Conservation (phyloP, 2,329 filamentous ascomycete genomes). For the Exophiala mesophila region DNA sequence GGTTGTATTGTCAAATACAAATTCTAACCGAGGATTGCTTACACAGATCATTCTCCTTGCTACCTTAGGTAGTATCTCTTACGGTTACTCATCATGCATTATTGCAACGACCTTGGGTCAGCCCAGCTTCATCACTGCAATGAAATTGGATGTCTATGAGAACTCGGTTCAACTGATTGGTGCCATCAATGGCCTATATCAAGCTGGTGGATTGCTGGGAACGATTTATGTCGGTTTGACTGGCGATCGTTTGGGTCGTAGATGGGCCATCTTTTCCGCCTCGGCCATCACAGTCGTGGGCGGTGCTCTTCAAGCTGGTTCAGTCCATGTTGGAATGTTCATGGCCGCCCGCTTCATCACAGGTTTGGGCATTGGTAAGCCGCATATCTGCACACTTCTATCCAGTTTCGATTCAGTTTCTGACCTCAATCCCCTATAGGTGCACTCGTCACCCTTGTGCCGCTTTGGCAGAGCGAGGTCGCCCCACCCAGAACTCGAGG, state of each 20-base stretch:
- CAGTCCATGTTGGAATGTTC: slow-evolving; percentile 21
- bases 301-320: slow-evolving; percentile 18
- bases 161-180: slow-evolving; percentile 41
- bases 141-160: slow-evolving; percentile 34
- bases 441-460: slow-evolving; percentile 9
- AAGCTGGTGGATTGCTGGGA: not conserved
- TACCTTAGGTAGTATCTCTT: slow-evolving; percentile 5
- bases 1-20: no score
- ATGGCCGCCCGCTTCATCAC: slow-evolving; percentile 17
- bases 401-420: not conserved
- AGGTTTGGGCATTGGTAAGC: slow-evolving; percentile 6
- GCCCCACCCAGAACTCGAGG: slow-evolving; percentile 17
- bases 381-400: not conserved
- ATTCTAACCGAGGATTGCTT: no score
- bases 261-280: slow-evolving; percentile 30
- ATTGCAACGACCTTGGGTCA: slow-evolving; percentile 31
- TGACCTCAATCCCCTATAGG: not conserved
- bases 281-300: slow-evolving; percentile 21
- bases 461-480: slow-evolving; percentile 16
- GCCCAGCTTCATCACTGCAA: slow-evolving; percentile 40
- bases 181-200: slow-evolving; percentile 22
- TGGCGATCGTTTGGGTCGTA: not conserved
- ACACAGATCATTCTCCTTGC: slow-evolving; percentile 23
- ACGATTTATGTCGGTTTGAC: not conserved
- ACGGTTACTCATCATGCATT: slow-evolving; percentile 9